These are phyloP conservation scores for Cutaneotrichosporon cavernicola DNA, from an alignment of 1,284 basidiomycete genomes.

Conservation along the genomic window DNA sequence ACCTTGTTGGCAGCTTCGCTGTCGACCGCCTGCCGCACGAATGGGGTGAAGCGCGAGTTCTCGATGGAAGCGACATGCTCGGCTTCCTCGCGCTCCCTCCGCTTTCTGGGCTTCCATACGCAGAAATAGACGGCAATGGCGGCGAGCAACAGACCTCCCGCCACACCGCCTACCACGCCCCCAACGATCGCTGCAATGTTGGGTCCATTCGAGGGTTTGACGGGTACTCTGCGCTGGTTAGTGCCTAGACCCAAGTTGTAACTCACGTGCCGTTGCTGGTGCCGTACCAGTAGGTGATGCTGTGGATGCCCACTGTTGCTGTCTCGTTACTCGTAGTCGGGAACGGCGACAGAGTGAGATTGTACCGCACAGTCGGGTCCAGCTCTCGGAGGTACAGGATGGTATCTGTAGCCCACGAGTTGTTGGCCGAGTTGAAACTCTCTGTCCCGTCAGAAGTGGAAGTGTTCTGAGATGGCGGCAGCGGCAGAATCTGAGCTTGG, in stretches of 20 bases:
- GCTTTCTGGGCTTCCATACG: slow-evolving; percentile 7
- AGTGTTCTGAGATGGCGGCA: not conserved
- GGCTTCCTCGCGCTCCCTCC: not conserved
- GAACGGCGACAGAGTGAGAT: not conserved
- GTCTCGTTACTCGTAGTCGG: no score
- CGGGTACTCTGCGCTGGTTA: not conserved
- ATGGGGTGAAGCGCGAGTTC: not conserved
- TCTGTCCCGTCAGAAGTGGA: not conserved
- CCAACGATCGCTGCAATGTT: not conserved
- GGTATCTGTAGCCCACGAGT: not conserved
- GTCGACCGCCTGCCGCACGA: not conserved
- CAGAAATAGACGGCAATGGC: slow-evolving; percentile 1
- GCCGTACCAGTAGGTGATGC: not conserved
- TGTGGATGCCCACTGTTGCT: not conserved
- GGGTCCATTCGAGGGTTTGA: not conserved
- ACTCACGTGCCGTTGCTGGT: not conserved
- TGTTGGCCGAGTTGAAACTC: not conserved
- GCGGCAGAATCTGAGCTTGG: not conserved
- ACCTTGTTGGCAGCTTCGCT: not conserved
- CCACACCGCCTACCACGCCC: not conserved
- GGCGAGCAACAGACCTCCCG: not conserved
- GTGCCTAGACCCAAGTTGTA: not conserved
- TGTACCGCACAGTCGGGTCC: not conserved
- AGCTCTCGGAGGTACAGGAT: not conserved
- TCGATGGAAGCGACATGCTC: not conserved